Base-by-base conservation (phyloP, 768 basidiomycete species). In the Rubroboletus satanas region DNA sequence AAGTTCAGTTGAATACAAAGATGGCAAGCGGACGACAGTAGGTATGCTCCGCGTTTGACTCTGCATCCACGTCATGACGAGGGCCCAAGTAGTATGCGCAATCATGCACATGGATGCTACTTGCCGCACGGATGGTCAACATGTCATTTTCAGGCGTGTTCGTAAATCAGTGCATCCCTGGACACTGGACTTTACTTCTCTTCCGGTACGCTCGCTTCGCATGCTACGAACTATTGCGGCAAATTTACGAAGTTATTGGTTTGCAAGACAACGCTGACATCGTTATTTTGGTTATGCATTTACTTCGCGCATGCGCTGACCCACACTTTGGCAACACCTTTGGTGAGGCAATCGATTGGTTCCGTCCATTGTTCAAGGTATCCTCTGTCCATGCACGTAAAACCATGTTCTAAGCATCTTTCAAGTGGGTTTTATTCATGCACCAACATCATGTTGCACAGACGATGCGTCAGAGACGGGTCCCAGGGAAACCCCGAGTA, bases 131-230 rank as follows among this genome's bases (percentile, higher is more conserved):
- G 71, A 75, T 50, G 64, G 64, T 12, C 45, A 48, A 8, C 50
- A 32, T 3, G 70, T 77, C 8, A 50, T 61, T 15, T 49, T 77
- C 26, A 75, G 74, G 41, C 44, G 50, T 15, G 43, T 69, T 0
- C 6, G 54, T 0, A 56, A 52, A 29, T n/a, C 36, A 3, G 36
- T 45, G 0, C 52, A 61, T 52, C 60, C 68, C n/a, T 64, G 3
- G 58, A 62, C 0, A 73, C 77, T 15, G 52, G 49, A 0, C 32
- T 66, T 58, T 63, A 58, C 10, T 66, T 58, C 56, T 57, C 59
- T 2, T 32, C 32, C 10, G 7, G 2, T 15, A 2, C 14, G 7
- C 14, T 56, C 4, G 14, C 28, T 7, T 14, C 38, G 6, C 18
- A 44, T 7, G 33, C 12, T 75, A 68, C 41, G 56, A 55, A n/a